Evolutionary conservation across 2,329 filamentous ascomycete species (phyloP).

Genomic region (Ophiocordyceps unilateralis): DNA sequence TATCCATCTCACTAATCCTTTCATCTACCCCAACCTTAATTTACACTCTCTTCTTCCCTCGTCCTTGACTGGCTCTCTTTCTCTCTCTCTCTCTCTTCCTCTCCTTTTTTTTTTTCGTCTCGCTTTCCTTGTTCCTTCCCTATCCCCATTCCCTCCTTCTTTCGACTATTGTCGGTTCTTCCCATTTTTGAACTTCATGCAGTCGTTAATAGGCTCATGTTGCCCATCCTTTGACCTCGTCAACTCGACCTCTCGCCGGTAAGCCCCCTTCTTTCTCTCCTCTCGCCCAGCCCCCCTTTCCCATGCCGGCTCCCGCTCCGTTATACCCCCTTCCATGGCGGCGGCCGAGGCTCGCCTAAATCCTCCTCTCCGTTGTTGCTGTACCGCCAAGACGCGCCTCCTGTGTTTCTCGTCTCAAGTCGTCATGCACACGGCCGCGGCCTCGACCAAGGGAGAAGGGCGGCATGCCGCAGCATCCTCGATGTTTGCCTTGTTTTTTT

Average conservation of each 20-base stretch:
- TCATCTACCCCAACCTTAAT: slow-evolving; percentile 7
- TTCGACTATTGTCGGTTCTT: not conserved
- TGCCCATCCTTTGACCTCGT: not conserved
- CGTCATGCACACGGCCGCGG: slow-evolving; percentile 7
- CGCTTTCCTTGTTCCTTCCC: no score
- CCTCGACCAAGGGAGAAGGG: not conserved
- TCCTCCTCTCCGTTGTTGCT: not conserved
- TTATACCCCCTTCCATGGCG: not conserved
- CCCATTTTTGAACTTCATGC: not conserved
- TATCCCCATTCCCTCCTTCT: not conserved
- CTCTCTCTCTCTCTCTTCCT: not conserved
- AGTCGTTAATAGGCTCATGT: not conserved
- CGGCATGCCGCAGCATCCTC: no score
- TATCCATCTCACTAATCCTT: slow-evolving; percentile 12
- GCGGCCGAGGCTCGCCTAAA: slow-evolving; percentile 2
- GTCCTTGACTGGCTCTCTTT: not conserved
- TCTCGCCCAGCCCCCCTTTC: not conserved
- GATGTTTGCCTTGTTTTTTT: not conserved
- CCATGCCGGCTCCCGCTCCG: not conserved
- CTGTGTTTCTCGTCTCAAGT: slow-evolving; percentile 3
- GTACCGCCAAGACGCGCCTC: not conserved
- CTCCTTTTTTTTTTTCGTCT: no score
- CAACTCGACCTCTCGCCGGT: not conserved
- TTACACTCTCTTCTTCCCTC: slow-evolving; percentile 3
- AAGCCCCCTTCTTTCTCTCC: not conserved